A percentile compares a stretch with the other conserved stretches of the same genome.
Evolutionary conservation across 768 basidiomycete genomes (phyloP).

Genomic region (Boletus speciosus): DNA sequence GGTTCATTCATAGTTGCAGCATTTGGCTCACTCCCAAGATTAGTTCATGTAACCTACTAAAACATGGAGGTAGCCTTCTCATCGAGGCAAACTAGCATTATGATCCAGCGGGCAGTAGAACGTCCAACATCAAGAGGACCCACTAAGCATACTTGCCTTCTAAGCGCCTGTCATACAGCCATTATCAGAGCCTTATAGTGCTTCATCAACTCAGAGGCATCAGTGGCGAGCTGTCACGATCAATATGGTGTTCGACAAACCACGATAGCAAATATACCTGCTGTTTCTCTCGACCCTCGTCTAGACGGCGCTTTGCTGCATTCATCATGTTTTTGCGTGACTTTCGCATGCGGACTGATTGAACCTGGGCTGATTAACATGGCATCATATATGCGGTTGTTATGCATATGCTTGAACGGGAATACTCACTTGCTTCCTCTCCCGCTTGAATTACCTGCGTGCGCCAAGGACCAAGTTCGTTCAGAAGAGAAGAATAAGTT

Average conservation of each 20-base stretch:
- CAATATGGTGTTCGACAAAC: background rate
- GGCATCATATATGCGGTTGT: constrained; percentile 1
- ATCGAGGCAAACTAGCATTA: background rate
- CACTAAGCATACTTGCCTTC: constrained; percentile 6
- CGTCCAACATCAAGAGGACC: background rate
- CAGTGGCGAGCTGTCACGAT: constrained; percentile 32
- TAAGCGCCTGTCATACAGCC: constrained; percentile 13
- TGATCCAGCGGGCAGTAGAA: background rate
- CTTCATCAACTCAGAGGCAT: constrained; percentile 39
- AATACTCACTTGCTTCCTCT: constrained; percentile 32
- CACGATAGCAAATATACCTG: constrained; percentile 22
- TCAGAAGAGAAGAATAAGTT: constrained; percentile 23
- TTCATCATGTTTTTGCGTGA: constrained; percentile 35
- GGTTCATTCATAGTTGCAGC: constrained; percentile 3
- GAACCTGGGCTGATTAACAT: constrained; percentile 30
- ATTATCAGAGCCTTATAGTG: constrained; percentile 39
- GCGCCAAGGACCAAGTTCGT: constrained; percentile 33
- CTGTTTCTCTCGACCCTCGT: constrained; percentile 39
- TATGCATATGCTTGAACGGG: background rate
- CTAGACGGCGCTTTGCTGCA: constrained; percentile 31
- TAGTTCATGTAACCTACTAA: constrained; percentile 1
- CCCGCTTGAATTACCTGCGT: constrained; percentile 30
- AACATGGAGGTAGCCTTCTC: background rate
- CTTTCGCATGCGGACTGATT: constrained; percentile 29
- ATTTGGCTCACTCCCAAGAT: background rate